These are phyloP conservation scores for Hippophae gyantsensis DNA, from an alignment of 306 rosid genomes.

Conservation along the genomic window DNA sequence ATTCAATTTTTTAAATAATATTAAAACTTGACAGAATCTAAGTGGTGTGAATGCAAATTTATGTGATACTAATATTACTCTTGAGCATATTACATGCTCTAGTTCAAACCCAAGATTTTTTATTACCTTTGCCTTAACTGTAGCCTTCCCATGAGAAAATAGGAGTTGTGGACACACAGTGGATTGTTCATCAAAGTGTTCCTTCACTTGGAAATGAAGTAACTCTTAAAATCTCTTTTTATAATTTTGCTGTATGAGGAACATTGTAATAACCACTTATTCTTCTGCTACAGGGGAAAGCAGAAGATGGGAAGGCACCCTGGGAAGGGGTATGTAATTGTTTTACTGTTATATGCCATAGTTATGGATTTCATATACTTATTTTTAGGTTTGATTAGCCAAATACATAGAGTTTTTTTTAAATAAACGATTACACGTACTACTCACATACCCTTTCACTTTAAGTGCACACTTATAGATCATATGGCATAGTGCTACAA, in stretches of 20 bases:
- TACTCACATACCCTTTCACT: too few relatives aligned
- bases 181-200: slow-evolving; percentile 76
- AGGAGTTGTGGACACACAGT: slow-evolving; percentile 85
- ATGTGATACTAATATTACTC: too few relatives aligned
- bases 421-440: too few relatives aligned
- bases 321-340: slow-evolving; percentile 71
- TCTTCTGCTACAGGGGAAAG: slow-evolving; percentile 45
- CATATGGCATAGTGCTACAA: background rate
- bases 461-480: too few relatives aligned
- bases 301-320: slow-evolving; percentile 44
- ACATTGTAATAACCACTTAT: background rate
- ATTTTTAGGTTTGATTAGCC: background rate
- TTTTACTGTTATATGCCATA: background rate
- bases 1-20: too few relatives aligned
- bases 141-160: slow-evolving; percentile 75
- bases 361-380: background rate
- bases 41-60: too few relatives aligned
- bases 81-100: background rate
- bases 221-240: slow-evolving; percentile 6
- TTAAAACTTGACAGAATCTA: too few relatives aligned
- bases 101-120: slow-evolving; percentile 3
- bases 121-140: slow-evolving; percentile 6
- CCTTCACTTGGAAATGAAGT: slow-evolving; percentile 89
- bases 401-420: background rate
- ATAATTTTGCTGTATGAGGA: slow-evolving; percentile 2